phyloP scores from a whole-genome alignment of 2,329 filamentous ascomycete genomes.

The Penicillium sp. region DNA sequence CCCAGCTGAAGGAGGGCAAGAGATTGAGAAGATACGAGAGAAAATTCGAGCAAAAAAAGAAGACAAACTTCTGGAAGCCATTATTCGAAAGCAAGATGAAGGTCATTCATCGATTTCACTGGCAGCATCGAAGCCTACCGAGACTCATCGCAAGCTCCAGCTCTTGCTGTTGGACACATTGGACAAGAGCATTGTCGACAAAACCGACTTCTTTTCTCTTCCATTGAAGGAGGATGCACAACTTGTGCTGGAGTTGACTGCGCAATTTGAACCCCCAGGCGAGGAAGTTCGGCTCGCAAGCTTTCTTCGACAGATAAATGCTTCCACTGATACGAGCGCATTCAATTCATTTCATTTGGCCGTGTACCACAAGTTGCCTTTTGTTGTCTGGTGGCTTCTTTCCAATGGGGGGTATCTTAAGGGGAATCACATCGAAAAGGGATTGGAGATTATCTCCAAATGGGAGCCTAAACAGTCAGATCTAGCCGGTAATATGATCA shows the following conservation, averaged over 20 bases:
- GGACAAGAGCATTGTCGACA: background rate
- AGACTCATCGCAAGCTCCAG: background rate
- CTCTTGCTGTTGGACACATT: background rate
- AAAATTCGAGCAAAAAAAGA: background rate
- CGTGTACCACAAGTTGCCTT: background rate
- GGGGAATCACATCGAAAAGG: constrained; percentile 7
- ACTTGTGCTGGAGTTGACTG: background rate
- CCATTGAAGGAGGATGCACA: background rate
- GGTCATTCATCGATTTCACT: background rate
- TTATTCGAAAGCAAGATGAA: background rate
- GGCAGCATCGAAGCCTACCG: background rate
- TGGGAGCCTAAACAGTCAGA: background rate
- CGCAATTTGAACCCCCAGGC: background rate
- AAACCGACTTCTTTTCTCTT: background rate
- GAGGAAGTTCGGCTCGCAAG: background rate
- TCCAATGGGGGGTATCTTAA: constrained; percentile 7
- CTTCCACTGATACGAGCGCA: background rate
- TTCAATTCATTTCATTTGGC: constrained; percentile 1
- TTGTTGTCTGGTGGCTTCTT: constrained; percentile 14
- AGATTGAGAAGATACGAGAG: background rate
- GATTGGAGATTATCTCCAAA: background rate
- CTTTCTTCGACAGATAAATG: background rate
- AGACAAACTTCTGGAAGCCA: background rate
- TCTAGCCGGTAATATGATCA: background rate
- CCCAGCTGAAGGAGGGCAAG: background rate